Conservation (phyloP, 164 flowering plant genomes). For the Vitis amurensis region DNA sequence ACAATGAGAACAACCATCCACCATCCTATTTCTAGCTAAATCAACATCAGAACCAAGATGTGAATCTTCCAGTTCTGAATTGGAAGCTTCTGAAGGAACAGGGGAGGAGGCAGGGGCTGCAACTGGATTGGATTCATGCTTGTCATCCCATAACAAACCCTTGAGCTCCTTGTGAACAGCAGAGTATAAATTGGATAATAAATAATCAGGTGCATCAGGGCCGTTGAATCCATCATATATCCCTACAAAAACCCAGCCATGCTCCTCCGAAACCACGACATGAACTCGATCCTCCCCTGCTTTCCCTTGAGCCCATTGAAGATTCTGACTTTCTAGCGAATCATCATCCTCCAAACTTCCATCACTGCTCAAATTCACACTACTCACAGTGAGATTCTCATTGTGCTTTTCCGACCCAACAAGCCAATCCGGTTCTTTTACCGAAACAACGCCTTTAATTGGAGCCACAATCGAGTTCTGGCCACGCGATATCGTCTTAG, state of each 20-base stretch:
- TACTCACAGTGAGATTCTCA: slow-evolving; percentile 36
- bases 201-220: slow-evolving; percentile 68
- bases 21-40: slow-evolving; percentile 9
- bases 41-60: neutral
- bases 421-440: slow-evolving; percentile 45
- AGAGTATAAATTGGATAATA: slow-evolving; percentile 52
- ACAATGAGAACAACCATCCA: slow-evolving; percentile 31
- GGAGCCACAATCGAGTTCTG: slow-evolving; percentile 64
- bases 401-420: slow-evolving; percentile 27
- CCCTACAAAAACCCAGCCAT: slow-evolving; percentile 61
- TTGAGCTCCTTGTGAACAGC: slow-evolving; percentile 59
- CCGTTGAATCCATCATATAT: slow-evolving; percentile 70
- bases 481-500: slow-evolving; percentile 45
- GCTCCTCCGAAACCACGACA: slow-evolving; percentile 67
- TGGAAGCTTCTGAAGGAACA: slow-evolving; percentile 6
- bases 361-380: slow-evolving; percentile 50
- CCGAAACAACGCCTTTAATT: slow-evolving; percentile 33
- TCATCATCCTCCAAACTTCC: slow-evolving; percentile 71
- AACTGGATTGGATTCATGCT: slow-evolving; percentile 6
- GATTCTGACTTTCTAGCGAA: slow-evolving; percentile 41
- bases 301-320: slow-evolving; percentile 79
- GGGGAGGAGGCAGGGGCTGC: slow-evolving; percentile 12
- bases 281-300: slow-evolving; percentile 72
- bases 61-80: slow-evolving; percentile 13
- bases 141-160: slow-evolving; percentile 58